A percentile compares a stretch with the other conserved stretches of the same genome.
Conservation (phyloP, 176 grass and related monocot species). For the Aegilops umbellulata region DNA sequence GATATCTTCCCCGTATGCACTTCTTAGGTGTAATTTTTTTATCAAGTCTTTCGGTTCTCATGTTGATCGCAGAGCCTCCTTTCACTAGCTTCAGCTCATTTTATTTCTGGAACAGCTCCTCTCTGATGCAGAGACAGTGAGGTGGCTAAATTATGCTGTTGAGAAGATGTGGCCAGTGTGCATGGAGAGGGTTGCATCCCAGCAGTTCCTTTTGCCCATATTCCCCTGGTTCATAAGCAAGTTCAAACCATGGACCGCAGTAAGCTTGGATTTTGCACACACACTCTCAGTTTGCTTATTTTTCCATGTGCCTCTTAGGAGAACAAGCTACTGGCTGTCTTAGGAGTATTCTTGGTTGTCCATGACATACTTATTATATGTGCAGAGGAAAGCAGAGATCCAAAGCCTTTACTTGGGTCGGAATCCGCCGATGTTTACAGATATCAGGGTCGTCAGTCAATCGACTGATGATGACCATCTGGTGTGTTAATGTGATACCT, state of each 20-base stretch:
- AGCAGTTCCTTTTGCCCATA: slow-evolving; percentile 92
- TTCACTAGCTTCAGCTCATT: slow-evolving; percentile 10
- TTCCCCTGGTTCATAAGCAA: slow-evolving; percentile 97
- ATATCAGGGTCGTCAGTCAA: slow-evolving; percentile 79
- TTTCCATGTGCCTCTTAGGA: background rate
- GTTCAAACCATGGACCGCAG: slow-evolving; percentile 96
- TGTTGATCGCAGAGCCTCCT: background rate
- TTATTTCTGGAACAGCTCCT: slow-evolving; percentile 58
- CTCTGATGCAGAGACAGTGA: slow-evolving; percentile 94
- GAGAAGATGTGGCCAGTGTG: slow-evolving; percentile 97
- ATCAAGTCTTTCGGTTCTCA: background rate
- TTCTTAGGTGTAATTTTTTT: background rate
- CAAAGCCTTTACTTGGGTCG: slow-evolving; percentile 90
- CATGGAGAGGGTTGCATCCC: slow-evolving; percentile 84
- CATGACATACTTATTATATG: slow-evolving; percentile 14
- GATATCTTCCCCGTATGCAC: background rate
- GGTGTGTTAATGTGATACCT: slow-evolving; percentile 44
- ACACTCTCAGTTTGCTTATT: background rate
- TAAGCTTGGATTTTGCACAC: slow-evolving; percentile 35
- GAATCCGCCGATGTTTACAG: slow-evolving; percentile 86
- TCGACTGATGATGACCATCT: slow-evolving; percentile 89
- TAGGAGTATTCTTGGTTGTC: slow-evolving; percentile 1
- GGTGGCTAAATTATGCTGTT: slow-evolving; percentile 93
- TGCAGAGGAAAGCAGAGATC: slow-evolving; percentile 84
- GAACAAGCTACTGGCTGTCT: background rate